phyloP scores from a whole-genome alignment of 371 early-diverging fungal species.

The Nosema muscidifuracis region DNA sequence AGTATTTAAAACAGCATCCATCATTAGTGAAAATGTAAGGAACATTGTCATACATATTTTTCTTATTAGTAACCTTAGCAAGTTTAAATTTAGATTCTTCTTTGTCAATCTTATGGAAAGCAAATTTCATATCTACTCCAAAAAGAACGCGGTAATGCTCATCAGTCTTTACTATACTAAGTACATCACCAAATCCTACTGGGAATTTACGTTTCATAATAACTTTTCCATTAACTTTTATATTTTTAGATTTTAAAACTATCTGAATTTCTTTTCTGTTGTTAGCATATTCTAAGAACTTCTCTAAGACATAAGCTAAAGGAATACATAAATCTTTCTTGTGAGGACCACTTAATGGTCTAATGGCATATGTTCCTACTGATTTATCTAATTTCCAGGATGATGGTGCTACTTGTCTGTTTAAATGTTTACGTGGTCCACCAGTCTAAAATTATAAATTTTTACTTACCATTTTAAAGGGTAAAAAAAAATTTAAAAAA shows the following conservation, averaged over 20 bases:
- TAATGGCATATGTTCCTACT: slow-evolving; percentile 89
- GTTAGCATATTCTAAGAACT: slow-evolving; percentile 94
- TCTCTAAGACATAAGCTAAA: slow-evolving; percentile 88
- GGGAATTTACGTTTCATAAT: slow-evolving; percentile 94
- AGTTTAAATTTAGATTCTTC: slow-evolving; percentile 98
- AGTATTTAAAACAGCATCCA: slow-evolving; percentile 97
- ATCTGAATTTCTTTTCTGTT: slow-evolving; percentile 88
- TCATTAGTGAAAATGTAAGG: slow-evolving; percentile 95
- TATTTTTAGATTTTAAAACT: slow-evolving; percentile 90
- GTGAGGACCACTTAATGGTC: slow-evolving; percentile 96
- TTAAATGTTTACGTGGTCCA: slow-evolving; percentile 98
- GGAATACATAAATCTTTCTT: slow-evolving; percentile 96
- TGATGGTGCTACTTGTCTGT: slow-evolving; percentile 96
- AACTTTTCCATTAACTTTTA: slow-evolving; percentile 97
- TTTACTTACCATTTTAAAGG: slow-evolving; percentile 47
- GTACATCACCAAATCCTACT: slow-evolving; percentile 97
- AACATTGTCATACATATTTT: slow-evolving; percentile 81
- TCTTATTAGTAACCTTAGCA: slow-evolving; percentile 87
- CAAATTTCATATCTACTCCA: slow-evolving; percentile 96
- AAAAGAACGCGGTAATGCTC: slow-evolving; percentile 98
- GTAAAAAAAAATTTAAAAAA: slow-evolving; percentile 24
- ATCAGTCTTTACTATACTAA: slow-evolving; percentile 93
- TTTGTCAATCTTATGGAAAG: slow-evolving; percentile 91
- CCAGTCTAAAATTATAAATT: slow-evolving; percentile 69
- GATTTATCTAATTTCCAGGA: slow-evolving; percentile 99